phyloP scores from a whole-genome alignment of 495 filamentous ascomycete genomes.

The Haplographium delicatum region DNA sequence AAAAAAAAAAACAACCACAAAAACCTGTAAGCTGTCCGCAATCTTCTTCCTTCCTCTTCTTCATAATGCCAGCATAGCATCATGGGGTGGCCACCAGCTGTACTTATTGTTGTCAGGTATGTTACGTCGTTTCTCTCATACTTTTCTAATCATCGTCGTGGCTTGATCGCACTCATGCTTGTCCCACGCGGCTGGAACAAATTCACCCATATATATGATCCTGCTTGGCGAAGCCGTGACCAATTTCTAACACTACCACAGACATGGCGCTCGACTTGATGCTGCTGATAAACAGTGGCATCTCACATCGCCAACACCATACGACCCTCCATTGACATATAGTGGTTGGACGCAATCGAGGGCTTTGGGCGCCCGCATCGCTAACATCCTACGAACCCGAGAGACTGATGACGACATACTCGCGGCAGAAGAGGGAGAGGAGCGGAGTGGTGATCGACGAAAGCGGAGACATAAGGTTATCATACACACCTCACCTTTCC shows the following conservation, averaged over 20 bases:
- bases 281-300: slow-evolving; percentile 94
- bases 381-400: slow-evolving; percentile 56
- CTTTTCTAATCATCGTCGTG: neutral
- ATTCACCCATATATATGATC: neutral
- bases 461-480: slow-evolving; percentile 68
- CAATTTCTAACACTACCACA: slow-evolving; percentile 30
- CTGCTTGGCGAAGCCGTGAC: neutral
- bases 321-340: slow-evolving; percentile 93
- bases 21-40: no score
- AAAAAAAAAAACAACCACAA: no score
- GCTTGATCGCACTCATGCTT: no score
- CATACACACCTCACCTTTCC: slow-evolving; percentile 86
- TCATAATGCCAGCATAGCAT: no score
- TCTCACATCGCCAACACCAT: slow-evolving; percentile 87
- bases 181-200: neutral
- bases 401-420: slow-evolving; percentile 29
- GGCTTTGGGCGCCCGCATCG: slow-evolving; percentile 73
- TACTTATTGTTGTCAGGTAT: slow-evolving; percentile 79
- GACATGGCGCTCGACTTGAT: slow-evolving; percentile 90
- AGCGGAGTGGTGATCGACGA: slow-evolving; percentile 19
- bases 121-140: neutral
- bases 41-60: no score
- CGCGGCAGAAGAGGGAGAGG: slow-evolving; percentile 11
- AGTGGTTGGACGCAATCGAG: slow-evolving; percentile 86
- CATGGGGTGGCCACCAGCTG: slow-evolving; percentile 56